Evolutionary conservation across 1,284 basidiomycete species (phyloP).

Genomic region (Hemileccinum hortonii): DNA sequence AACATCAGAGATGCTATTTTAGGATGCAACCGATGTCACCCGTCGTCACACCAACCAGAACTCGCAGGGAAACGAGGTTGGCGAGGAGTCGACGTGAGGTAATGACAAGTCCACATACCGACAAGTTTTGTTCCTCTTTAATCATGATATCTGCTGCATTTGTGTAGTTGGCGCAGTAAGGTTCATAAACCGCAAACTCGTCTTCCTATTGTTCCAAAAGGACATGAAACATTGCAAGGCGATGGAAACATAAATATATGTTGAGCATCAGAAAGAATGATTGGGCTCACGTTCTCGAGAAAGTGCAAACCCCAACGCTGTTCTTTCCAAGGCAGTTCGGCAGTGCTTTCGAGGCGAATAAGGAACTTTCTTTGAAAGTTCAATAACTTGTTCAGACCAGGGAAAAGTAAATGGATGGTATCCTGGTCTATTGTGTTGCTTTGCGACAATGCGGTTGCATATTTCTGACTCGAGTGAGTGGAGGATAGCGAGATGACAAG

Average conservation of each 20-base stretch:
- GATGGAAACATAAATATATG: constrained; percentile 40
- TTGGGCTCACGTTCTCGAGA: constrained; percentile 67
- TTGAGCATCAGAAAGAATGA: constrained; percentile 23
- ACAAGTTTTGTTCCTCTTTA: constrained; percentile 79
- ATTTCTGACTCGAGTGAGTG: constrained; percentile 56
- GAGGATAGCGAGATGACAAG: constrained; percentile 4
- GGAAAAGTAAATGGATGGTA: constrained; percentile 94
- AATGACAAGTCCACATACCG: constrained; percentile 53
- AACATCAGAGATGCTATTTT: constrained; percentile 26
- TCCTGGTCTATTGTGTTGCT: constrained; percentile 88
- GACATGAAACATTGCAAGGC: constrained; percentile 33
- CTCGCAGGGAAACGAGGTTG: constrained; percentile 19
- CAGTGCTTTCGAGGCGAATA: constrained; percentile 87
- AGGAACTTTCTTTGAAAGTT: constrained; percentile 98
- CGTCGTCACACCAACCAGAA: constrained; percentile 44
- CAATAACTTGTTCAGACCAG: constrained; percentile 91
- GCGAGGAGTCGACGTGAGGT: constrained; percentile 3
- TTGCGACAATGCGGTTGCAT: constrained; percentile 76
- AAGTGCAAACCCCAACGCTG: constrained; percentile 89
- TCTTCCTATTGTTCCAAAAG: constrained; percentile 73
- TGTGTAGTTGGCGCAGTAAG: constrained; percentile 96
- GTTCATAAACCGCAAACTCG: constrained; percentile 93
- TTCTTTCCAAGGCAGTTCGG: constrained; percentile 81
- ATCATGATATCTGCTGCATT: constrained; percentile 85
- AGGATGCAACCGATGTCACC: constrained; percentile 17